A percentile compares a stretch with the other conserved stretches of the same genome.
phyloP scores from a whole-genome alignment of 2,329 filamentous ascomycete genomes.

The Helotiales sp. region DNA sequence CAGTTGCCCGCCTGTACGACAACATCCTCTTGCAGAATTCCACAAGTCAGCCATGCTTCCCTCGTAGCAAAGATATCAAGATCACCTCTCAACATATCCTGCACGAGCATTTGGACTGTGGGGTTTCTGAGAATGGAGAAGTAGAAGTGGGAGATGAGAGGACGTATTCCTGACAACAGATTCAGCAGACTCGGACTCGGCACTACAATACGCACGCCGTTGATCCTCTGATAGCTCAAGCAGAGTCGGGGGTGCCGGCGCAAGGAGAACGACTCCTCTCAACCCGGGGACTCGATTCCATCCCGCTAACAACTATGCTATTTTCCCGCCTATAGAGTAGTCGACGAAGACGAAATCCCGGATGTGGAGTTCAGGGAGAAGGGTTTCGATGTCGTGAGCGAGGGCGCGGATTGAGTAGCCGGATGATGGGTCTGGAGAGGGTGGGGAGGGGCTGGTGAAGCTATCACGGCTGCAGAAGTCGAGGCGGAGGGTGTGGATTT shows the following conservation, averaged over 20 bases:
- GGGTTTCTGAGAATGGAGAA: background rate
- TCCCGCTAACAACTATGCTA: background rate
- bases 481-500: background rate
- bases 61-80: background rate
- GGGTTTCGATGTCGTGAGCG: slow-evolving; percentile 32
- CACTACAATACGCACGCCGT: background rate
- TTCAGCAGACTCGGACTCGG: background rate
- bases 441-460: slow-evolving; percentile 45
- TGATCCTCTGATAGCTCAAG: background rate
- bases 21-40: background rate
- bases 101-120: background rate
- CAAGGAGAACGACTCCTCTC: background rate
- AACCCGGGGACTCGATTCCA: background rate
- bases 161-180: background rate
- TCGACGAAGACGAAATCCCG: slow-evolving; percentile 32
- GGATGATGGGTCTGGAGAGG: slow-evolving; percentile 25
- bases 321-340: background rate
- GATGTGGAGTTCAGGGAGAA: slow-evolving; percentile 31
- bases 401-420: slow-evolving; percentile 43
- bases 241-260: background rate
- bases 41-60: background rate
- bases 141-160: background rate
- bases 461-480: slow-evolving; percentile 46
- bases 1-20: too few species aligned
- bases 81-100: background rate